Evolutionary conservation across 148 eudicot species (phyloP).

Genomic region (Agrostemma githago): DNA sequence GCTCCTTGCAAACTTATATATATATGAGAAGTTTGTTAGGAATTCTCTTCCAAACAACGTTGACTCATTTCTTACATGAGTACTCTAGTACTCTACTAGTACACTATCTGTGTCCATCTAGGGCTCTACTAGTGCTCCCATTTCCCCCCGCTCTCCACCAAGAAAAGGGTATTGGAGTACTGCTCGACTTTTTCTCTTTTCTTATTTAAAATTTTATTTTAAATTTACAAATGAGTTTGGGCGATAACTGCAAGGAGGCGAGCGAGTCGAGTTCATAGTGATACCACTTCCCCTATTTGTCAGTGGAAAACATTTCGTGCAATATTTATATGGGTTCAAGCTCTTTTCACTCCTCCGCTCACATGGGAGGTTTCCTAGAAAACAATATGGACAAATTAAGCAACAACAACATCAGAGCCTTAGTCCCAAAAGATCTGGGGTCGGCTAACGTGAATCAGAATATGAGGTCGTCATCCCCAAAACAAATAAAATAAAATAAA

Average conservation of each 20-base stretch:
- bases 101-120: conserved; percentile 13
- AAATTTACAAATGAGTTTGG: not conserved
- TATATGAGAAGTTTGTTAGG: conserved; percentile 19
- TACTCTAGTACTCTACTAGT: conserved; percentile 7
- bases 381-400: no score
- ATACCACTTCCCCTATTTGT: no score
- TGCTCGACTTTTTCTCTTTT: not conserved
- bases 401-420: no score
- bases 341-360: no score
- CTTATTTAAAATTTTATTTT: not conserved
- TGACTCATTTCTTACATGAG: conserved; percentile 25
- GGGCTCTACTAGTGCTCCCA: conserved; percentile 9
- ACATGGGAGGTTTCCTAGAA: no score
- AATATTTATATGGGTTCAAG: no score
- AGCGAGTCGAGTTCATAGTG: not conserved
- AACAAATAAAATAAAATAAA: no score
- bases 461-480: no score
- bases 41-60: conserved; percentile 22
- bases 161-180: conserved; percentile 12
- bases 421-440: no score
- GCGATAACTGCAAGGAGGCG: not conserved
- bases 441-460: no score
- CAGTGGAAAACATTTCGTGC: no score
- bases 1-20: conserved; percentile 23
- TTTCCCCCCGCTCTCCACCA: conserved; percentile 21